Evolutionary conservation across 2,329 filamentous ascomycete genomes (phyloP).

Genomic region (Rutstroemia sp.): DNA sequence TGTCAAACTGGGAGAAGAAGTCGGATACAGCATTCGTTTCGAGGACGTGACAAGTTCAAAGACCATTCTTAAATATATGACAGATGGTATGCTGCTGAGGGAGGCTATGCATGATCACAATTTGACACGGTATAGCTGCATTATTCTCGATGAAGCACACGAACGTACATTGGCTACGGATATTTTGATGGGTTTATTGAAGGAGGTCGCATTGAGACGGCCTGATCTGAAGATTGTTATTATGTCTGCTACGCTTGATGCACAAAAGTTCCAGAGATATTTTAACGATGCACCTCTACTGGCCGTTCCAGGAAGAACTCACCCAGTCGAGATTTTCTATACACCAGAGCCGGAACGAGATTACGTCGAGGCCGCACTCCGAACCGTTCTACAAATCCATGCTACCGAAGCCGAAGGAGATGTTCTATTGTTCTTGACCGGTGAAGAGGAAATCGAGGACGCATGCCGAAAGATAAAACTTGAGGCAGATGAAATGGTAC

Average conservation of each 20-base stretch:
- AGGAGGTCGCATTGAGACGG: conserved; percentile 75
- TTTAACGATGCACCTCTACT: conserved; percentile 92
- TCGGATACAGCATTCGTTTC: conserved; percentile 98
- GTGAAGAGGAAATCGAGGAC: conserved; percentile 98
- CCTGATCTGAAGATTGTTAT: conserved; percentile 96
- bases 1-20: conserved; percentile 84
- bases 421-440: conserved; percentile 88
- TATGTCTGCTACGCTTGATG: conserved; percentile 97
- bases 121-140: conserved; percentile 87
- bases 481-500: conserved; percentile 83
- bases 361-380: conserved; percentile 90
- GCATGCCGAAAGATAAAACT: conserved; percentile 85
- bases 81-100: conserved; percentile 93
- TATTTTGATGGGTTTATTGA: conserved; percentile 92
- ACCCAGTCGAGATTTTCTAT: conserved; percentile 98
- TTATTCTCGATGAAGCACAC: conserved; percentile 98
- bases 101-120: conserved; percentile 96
- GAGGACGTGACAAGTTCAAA: conserved; percentile 86
- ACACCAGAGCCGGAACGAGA: conserved; percentile 93
- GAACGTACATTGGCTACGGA: conserved; percentile 95
- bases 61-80: conserved; percentile 99
- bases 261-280: conserved; percentile 95
- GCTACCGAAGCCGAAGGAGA: conserved; percentile 88
- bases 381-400: conserved; percentile 95
- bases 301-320: conserved; percentile 88